phyloP scores from a whole-genome alignment of 208 protist species.

The Angomonas deanei region DNA sequence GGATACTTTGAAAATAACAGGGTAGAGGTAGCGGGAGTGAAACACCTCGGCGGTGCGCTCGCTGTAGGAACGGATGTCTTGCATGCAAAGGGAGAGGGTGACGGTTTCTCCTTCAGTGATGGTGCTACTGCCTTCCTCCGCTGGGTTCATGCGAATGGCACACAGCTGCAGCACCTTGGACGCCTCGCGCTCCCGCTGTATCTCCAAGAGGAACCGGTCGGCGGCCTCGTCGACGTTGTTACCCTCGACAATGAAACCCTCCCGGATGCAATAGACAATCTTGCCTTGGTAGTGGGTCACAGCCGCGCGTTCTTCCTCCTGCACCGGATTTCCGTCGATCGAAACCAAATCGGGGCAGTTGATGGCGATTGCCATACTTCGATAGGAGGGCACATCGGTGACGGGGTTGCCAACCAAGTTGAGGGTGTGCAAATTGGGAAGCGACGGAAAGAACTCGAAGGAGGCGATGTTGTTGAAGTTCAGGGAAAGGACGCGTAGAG shows the following conservation, averaged over 20 bases:
- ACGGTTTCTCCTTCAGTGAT: constrained; percentile 81
- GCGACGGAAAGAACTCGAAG: constrained; percentile 79
- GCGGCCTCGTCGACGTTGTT: constrained; percentile 78
- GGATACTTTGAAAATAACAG: constrained; percentile 84
- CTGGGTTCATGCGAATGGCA: constrained; percentile 67
- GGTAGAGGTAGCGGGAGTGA: constrained; percentile 79
- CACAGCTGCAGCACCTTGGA: constrained; percentile 76
- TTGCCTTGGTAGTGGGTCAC: constrained; percentile 87
- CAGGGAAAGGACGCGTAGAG: constrained; percentile 87
- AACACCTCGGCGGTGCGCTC: constrained; percentile 83
- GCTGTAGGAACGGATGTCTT: constrained; percentile 78
- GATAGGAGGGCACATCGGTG: constrained; percentile 78
- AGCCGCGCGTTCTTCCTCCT: constrained; percentile 80
- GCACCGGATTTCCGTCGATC: constrained; percentile 83
- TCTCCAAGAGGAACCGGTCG: constrained; percentile 80
- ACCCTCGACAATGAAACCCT: constrained; percentile 88
- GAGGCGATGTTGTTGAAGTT: constrained; percentile 91
- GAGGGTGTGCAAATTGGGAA: constrained; percentile 86
- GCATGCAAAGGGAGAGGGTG: constrained; percentile 82
- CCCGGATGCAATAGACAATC: constrained; percentile 83
- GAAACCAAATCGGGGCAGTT: constrained; percentile 72
- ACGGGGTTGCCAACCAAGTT: constrained; percentile 91
- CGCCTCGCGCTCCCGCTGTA: constrained; percentile 64
- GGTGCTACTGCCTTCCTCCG: constrained; percentile 39
- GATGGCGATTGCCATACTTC: constrained; percentile 89